Base-by-base conservation (phyloP, 2,329 filamentous ascomycete species). In the Cordyceps cicadae region DNA sequence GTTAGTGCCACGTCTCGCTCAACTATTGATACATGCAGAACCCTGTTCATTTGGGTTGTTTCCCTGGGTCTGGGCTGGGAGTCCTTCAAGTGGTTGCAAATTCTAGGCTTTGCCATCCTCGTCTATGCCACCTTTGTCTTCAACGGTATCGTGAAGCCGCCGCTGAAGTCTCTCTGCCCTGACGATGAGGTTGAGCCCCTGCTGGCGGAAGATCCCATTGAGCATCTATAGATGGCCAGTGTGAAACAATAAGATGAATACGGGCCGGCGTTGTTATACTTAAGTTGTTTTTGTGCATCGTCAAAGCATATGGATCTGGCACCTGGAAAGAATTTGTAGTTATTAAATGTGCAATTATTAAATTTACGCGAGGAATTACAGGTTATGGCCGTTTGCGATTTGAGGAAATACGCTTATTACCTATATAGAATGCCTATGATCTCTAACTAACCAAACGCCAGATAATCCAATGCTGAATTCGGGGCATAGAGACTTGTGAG, bases 111-210 rank as follows among this genome's bases (percentile, higher is more conserved):
- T 67, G 89, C 78, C 1, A 77, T 97, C 65, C 82, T 99, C 41
- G 94, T 99, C 15, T 99, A 97, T 71, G 95, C 94, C 66, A 99
- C 93, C 2, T 97, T 96, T 74, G 73, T 97, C 48, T 97, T 97
- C 80, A 97, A 97, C 74, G 92, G 95, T 64, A 85, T 99, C 62
- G 83, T 97, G n/a, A 80, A 85, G 62, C 90, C 92, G 24, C 94
- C 94, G 1, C 77, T 95, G 63, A 84, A 85, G 71, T 83, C 82
- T 57, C 87, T 92, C 39, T 80, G 80, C 12, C 73, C 78, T 60
- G 74, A 81, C 17, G 74, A 74, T 34, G 80, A 81, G 65, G 77
- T 86, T 21, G 81, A 85, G 63, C 84, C 87, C 70, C 75, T 95
- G 32, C 77, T 96, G 8, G 88, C 89, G 0, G 91, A 95, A 72